phyloP scores from a whole-genome alignment of 2,329 filamentous ascomycete species.

The Diplodia mutila region DNA sequence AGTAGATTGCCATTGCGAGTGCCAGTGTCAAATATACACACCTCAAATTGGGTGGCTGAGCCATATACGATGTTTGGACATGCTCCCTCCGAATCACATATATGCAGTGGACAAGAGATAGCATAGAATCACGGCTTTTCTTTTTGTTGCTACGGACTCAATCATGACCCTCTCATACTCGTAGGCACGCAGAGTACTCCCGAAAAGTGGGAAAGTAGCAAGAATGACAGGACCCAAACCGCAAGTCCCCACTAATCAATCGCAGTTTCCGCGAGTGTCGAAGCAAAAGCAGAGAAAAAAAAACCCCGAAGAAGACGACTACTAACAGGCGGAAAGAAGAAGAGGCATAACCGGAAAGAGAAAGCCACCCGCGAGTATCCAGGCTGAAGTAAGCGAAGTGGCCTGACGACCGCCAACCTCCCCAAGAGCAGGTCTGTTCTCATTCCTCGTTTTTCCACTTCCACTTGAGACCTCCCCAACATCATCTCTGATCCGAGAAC shows the following conservation, averaged over 20 bases:
- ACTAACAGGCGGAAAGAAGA: neutral
- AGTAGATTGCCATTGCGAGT: neutral
- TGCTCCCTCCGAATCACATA: neutral
- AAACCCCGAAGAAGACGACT: neutral
- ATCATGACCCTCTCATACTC: neutral
- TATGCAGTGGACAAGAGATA: neutral
- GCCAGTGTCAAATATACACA: neutral
- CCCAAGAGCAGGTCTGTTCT: neutral
- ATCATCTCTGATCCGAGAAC: neutral
- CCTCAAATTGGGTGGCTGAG: neutral
- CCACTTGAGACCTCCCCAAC: neutral
- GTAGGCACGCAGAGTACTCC: neutral
- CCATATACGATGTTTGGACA: neutral
- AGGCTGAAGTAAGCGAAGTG: neutral
- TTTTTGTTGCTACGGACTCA: slow-evolving; percentile 8
- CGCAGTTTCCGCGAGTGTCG: neutral
- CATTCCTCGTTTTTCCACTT: neutral
- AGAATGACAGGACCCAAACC: neutral
- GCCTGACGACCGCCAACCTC: neutral
- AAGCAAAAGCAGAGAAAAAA: slow-evolving; percentile 9
- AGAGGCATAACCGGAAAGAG: neutral
- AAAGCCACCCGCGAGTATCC: neutral
- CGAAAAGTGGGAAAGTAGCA: neutral
- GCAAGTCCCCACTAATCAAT: neutral
- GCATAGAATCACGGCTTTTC: slow-evolving; percentile 15